Base-by-base conservation (phyloP, 176 grass and related monocot genomes). In the Aegilops tauschii region DNA sequence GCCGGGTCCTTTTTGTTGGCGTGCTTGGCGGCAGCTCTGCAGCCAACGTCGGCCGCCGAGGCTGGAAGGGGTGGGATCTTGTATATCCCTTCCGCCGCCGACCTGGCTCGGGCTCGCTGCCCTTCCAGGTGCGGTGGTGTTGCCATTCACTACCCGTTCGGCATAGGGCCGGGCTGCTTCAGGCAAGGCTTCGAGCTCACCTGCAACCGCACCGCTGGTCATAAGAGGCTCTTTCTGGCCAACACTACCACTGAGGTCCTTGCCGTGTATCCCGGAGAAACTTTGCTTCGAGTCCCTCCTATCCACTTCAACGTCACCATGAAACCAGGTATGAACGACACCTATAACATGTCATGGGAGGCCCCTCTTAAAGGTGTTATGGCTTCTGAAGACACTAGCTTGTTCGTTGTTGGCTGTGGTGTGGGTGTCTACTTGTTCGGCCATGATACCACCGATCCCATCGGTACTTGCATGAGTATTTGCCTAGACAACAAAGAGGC, bases 321-420 rank as follows among this genome's bases (percentile, higher is more conserved):
- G 9, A 12, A 9, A 71, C 6, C 68, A 71, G 68, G 68, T 71
- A 39, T 40, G 68, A 5, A 16, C 1, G 35, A 40, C 35, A 40
- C 68, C 20, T 71, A 71, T 71, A 71, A 40, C 35, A 71, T 71
- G 18, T 71, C 68, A 71, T 71, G 68, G 68, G 20, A 39, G 68
- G 1, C 4, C 21, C 69, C 69, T 13, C 20, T 72, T 21, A 4
- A 72, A 23, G 20, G 69, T 42, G 4, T 72, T 23, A 13, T 10
- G 4, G 0, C 2, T 20, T 0, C 0, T 20, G 5, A 1, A 72
- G 0, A 2, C 0, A 4, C 0, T 0, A 12, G 2, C 9, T 0
- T 72, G 69, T 23, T 23, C 20, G 4, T 72, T 42, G 69, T 72
- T 72, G 69, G 69, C 0, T 72, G 69, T 2, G 35, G 69, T 11